Percentiles rank a stretch among this genome's conserved stretches.
phyloP scores from a whole-genome alignment of 495 filamentous ascomycete species.

The Podospora pseudoanserina region DNA sequence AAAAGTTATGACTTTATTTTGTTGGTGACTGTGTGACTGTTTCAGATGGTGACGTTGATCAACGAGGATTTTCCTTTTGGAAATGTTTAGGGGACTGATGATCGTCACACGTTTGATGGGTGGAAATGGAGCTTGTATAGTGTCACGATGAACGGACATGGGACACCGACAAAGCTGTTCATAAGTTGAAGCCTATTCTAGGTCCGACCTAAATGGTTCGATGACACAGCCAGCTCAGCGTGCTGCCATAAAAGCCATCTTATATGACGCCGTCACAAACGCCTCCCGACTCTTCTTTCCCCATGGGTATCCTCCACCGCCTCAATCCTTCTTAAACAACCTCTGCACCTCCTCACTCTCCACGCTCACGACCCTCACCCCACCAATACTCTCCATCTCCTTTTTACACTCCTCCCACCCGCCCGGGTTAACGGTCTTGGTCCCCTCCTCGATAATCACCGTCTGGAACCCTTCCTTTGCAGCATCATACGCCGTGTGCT shows the following conservation, averaged over 20 bases:
- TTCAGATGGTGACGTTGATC: not conserved
- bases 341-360: constrained; percentile 40
- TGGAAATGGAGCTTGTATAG: not conserved
- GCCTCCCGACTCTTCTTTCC: not conserved
- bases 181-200: no score
- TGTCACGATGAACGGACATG: not conserved
- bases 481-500: constrained; percentile 72
- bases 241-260: no score
- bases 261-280: no score
- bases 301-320: not conserved
- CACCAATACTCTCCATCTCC: constrained; percentile 49
- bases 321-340: constrained; percentile 17
- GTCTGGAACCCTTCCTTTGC: constrained; percentile 70
- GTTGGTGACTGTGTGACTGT: not conserved
- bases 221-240: no score
- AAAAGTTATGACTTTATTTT: not conserved
- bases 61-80: not conserved
- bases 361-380: constrained; percentile 43
- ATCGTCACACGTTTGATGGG: not conserved
- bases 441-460: constrained; percentile 74
- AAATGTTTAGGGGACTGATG: not conserved
- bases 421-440: constrained; percentile 60
- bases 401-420: constrained; percentile 55
- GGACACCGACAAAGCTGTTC: not conserved
- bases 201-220: no score